Evolutionary conservation across 345 rosid genomes (phyloP).

Genomic region (Camelina laxa): DNA sequence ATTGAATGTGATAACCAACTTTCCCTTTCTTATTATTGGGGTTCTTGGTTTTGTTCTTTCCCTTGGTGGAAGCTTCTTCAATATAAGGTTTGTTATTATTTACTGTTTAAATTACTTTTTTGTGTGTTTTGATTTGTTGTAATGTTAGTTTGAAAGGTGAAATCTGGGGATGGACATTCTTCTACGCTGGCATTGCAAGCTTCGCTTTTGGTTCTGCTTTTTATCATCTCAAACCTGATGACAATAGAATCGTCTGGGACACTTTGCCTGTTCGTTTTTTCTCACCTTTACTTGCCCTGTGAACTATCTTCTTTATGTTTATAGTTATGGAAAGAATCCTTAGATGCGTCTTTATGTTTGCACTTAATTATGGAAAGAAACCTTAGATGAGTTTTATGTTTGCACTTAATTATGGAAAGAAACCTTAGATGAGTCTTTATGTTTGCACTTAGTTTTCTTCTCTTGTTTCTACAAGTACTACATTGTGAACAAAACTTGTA

Average conservation of each 20-base stretch:
- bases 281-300: background rate
- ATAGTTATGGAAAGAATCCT: constrained; percentile 14
- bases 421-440: background rate
- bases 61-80: constrained; percentile 68
- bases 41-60: constrained; percentile 78
- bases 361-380: background rate
- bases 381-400: no score
- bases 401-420: background rate
- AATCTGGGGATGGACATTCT: constrained; percentile 77
- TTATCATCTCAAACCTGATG: constrained; percentile 88
- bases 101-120: no score
- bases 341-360: no score
- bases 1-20: constrained; percentile 82
- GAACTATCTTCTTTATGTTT: background rate
- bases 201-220: constrained; percentile 88
- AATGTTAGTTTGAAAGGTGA: constrained; percentile 72
- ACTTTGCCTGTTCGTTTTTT: constrained; percentile 73
- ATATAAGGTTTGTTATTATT: constrained; percentile 58
- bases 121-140: background rate
- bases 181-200: constrained; percentile 66
- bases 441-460: background rate
- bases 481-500: background rate
- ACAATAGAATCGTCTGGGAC: constrained; percentile 70
- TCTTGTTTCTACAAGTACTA: constrained; percentile 7
- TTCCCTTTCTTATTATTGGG: constrained; percentile 81